phyloP scores from a whole-genome alignment of 2,329 filamentous ascomycete species.

The Cryoendolithus antarcticus region DNA sequence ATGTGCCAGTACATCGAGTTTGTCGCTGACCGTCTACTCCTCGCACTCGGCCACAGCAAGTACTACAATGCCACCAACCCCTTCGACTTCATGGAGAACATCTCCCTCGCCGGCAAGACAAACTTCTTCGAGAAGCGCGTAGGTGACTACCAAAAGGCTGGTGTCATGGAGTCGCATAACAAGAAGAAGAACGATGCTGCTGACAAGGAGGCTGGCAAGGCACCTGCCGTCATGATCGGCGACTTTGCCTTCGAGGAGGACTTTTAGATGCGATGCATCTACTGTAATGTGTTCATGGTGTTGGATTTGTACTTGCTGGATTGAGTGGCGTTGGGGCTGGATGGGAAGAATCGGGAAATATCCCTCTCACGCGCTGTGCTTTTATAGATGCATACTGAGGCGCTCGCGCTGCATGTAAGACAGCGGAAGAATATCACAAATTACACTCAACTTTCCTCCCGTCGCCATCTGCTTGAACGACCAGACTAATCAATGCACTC shows the following conservation, averaged over 20 bases:
- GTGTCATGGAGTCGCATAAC: slow-evolving; percentile 79
- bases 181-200: slow-evolving; percentile 45
- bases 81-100: slow-evolving; percentile 99
- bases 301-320: too few species aligned
- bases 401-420: too few species aligned
- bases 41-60: slow-evolving; percentile 89
- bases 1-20: slow-evolving; percentile 99
- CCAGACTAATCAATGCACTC: too few species aligned
- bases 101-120: slow-evolving; percentile 96
- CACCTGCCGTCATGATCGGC: slow-evolving; percentile 43
- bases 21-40: slow-evolving; percentile 85
- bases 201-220: slow-evolving; percentile 19
- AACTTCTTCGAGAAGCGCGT: slow-evolving; percentile 99
- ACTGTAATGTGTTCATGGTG: not conserved
- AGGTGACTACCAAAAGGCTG: slow-evolving; percentile 98
- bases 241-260: slow-evolving; percentile 94
- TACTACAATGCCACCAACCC: slow-evolving; percentile 87
- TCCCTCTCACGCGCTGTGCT: too few species aligned
- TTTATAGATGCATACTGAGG: too few species aligned
- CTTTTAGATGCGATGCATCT: slow-evolving; percentile 54
- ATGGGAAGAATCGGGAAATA: too few species aligned
- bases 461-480: too few species aligned
- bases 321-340: too few species aligned
- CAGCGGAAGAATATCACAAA: too few species aligned
- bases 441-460: too few species aligned